A percentile compares a stretch with the other conserved stretches of the same genome.
Evolutionary conservation across 1,284 basidiomycete genomes (phyloP).

Genomic region (Butyriboletus appendiculatus): DNA sequence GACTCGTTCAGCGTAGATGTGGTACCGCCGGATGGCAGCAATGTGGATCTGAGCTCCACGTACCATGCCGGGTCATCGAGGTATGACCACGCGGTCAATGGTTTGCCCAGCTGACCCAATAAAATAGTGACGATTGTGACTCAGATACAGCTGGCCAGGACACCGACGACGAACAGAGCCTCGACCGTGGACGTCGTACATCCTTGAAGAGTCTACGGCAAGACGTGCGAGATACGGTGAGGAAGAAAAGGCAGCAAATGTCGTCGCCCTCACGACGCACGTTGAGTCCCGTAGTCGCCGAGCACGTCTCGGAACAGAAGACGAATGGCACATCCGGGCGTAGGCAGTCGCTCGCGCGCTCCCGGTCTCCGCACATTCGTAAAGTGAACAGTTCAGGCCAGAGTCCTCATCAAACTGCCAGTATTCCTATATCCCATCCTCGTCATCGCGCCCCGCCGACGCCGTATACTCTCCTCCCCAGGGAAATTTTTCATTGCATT

Average conservation of each 20-base stretch:
- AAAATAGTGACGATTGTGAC: constrained; percentile 33
- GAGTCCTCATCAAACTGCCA: constrained; percentile 15
- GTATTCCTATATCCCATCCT: constrained; percentile 15
- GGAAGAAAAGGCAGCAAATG: constrained; percentile 31
- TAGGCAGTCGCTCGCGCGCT: constrained; percentile 27
- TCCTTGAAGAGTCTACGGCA: constrained; percentile 28
- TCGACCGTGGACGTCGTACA: constrained; percentile 29
- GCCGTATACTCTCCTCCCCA: constrained; percentile 26
- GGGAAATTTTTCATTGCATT: constrained; percentile 20
- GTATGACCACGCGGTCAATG: constrained; percentile 36
- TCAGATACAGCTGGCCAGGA: constrained; percentile 34
- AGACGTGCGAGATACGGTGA: constrained; percentile 25
- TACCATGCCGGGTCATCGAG: constrained; percentile 80
- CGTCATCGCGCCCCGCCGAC: constrained; percentile 24
- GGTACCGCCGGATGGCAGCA: constrained; percentile 30
- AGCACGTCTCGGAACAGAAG: constrained; percentile 21
- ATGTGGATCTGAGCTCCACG: constrained; percentile 77
- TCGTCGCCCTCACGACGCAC: constrained; percentile 27
- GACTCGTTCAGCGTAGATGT: constrained; percentile 23
- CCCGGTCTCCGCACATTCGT: constrained; percentile 24
- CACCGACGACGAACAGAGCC: constrained; percentile 31
- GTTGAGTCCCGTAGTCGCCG: constrained; percentile 23
- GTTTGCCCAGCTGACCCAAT: constrained; percentile 9
- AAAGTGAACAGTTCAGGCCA: constrained; percentile 21
- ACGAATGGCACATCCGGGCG: constrained; percentile 15